Evolutionary conservation across 306 rosid species (phyloP).

Genomic region (Mimosa pudica): DNA sequence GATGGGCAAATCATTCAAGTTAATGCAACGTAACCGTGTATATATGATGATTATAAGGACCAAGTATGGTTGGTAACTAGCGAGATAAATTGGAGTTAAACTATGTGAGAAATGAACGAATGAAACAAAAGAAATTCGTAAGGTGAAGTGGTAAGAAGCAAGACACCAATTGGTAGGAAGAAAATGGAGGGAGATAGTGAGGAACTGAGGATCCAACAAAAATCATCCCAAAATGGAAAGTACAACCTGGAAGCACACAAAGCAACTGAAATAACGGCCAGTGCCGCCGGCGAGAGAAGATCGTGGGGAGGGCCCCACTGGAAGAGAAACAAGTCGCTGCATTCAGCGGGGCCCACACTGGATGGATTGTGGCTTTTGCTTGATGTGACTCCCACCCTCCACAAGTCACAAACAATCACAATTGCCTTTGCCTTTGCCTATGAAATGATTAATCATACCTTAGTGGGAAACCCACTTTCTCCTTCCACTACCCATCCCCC

Average conservation of each 20-base stretch:
- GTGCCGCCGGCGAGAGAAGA: neutral
- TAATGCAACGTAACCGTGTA: no score
- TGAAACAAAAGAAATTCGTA: no score
- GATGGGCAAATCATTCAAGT: no score
- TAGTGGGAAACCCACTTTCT: conserved; percentile 57
- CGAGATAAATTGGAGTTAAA: no score
- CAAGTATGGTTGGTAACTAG: no score
- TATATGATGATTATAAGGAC: no score
- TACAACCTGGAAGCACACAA: neutral
- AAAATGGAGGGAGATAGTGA: neutral
- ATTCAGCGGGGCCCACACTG: conserved; percentile 10
- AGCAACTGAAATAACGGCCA: conserved; percentile 50
- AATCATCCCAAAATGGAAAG: conserved; percentile 27
- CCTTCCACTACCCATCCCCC: conserved; percentile 32
- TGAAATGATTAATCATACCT: conserved; percentile 48
- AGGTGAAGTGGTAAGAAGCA: neutral
- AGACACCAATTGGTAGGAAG: neutral
- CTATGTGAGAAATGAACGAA: neutral
- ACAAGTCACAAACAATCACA: conserved; percentile 21
- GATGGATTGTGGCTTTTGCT: neutral
- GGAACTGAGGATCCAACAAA: neutral
- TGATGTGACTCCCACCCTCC: conserved; percentile 38
- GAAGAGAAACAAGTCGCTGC: conserved; percentile 44
- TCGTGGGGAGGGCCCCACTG: conserved; percentile 37
- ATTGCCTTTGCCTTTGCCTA: neutral